Conservation (phyloP, 306 rosid genomes). For the Canavalia gladiata region DNA sequence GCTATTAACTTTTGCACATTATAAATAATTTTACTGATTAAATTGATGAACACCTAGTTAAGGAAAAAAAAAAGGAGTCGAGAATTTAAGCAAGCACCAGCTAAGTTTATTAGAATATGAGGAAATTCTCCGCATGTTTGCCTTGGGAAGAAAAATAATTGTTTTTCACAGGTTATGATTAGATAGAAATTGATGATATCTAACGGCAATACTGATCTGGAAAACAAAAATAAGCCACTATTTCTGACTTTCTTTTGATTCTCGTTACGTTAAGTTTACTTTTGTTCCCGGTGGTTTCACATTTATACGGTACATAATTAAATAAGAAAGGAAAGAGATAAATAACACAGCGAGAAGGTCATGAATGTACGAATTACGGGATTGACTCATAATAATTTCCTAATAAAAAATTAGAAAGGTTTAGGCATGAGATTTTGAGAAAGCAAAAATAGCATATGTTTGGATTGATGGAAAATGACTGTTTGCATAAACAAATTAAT, state of each 20-base stretch:
- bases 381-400: neutral
- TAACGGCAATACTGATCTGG: neutral
- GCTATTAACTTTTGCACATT: neutral
- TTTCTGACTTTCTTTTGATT: conserved; percentile 15
- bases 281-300: conserved; percentile 23
- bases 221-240: neutral
- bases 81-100: neutral
- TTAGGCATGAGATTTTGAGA: conserved; percentile 15
- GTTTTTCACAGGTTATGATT: neutral
- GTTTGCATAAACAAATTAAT: conserved; percentile 24
- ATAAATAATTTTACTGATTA: conserved; percentile 21
- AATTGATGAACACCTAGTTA: conserved; percentile 19
- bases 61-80: neutral
- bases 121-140: conserved; percentile 9
- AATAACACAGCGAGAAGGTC: conserved; percentile 21
- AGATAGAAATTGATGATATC: conserved; percentile 9
- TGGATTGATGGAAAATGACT: conserved; percentile 33
- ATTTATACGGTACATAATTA: conserved; percentile 9
- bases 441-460: conserved; percentile 10
- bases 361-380: conserved; percentile 20
- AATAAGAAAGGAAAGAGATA: conserved; percentile 11
- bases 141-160: neutral
- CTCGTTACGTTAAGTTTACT: conserved; percentile 41
- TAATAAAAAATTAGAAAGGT: neutral
- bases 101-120: neutral